Percentiles rank a stretch among this genome's conserved stretches.
These are phyloP conservation scores for Planoprotostelium fungivorum DNA, from an alignment of 78 protist species.

Conservation along the genomic window DNA sequence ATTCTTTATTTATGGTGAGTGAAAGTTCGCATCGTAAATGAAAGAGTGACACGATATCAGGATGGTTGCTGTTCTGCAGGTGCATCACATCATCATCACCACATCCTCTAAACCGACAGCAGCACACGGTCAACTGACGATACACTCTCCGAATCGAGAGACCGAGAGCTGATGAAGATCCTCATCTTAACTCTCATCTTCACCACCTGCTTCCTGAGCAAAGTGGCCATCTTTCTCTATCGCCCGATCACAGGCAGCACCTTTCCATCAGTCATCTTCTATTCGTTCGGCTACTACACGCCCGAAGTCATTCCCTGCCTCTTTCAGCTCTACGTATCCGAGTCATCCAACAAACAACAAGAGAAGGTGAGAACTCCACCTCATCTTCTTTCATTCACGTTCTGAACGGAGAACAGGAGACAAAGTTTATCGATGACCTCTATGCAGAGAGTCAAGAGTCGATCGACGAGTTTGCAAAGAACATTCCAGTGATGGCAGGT, in stretches of 20 bases:
- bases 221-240: neutral
- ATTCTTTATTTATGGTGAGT: neutral
- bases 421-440: neutral
- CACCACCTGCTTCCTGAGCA: neutral
- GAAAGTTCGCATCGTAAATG: neutral
- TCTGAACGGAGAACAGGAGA: neutral
- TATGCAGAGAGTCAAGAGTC: neutral
- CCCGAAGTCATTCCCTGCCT: neutral
- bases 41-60: neutral
- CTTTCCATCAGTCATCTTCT: neutral
- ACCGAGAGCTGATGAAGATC: neutral
- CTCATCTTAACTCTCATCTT: neutral
- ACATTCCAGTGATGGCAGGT: no score
- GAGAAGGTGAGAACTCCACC: neutral
- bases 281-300: neutral
- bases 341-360: neutral
- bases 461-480: no score
- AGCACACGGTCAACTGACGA: neutral
- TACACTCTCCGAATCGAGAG: neutral
- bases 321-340: neutral
- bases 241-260: neutral
- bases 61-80: neutral
- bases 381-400: neutral
- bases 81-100: no score
- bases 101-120: neutral